Evolutionary conservation across 805 yeast genomes (phyloP), one percentile per base, ranked within the genome.

Genomic region (Diddensiella caesifluorescens): DNA sequence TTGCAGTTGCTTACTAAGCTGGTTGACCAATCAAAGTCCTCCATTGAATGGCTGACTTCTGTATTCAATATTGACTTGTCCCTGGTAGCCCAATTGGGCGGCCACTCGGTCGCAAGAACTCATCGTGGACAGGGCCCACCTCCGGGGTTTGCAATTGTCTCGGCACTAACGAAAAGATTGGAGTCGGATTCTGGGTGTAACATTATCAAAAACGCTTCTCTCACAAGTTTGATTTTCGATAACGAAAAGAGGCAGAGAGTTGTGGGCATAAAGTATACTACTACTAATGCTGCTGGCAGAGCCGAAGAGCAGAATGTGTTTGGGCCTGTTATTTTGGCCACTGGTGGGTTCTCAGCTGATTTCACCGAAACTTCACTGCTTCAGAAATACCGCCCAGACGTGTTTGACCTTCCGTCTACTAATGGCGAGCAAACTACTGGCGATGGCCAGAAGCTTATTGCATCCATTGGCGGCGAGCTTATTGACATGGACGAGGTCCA

Each of bases 71-170:
- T 83, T 38, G 84, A 80, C 52, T 64, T 85, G 42, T 72, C 83
- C 5, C 67, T 79, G 12, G 82, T 85, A 9, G 73, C 85, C n/a
- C 74, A 84, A 52, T 62, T 85, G 32, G 95, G 95, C 21, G 95
- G 95, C 2, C 94, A 85, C 56, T 79, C 88, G 1, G 76, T 71
- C 38, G 79, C 86, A 16, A 70, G 95, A 59, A 85, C 95, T 1
- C 95, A 85, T 59, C 71, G 94, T 52, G 89, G 94, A 1, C 72
- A 75, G 38, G 82, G 76, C 46, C 68, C 73, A 46, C 77, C 77
- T 39, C 83, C 83, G 2, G 84, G 83, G 1, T 75, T 74, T 74
- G 80, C 83, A 5, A 75, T 79, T 39, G 75, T 81, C 3, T 75
- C 74, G 49, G 68, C 69, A 6, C 59, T 78, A 31, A 60, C 74